Conservation (phyloP, 176 grass and related monocot genomes). For the Cenchrus purpureus region DNA sequence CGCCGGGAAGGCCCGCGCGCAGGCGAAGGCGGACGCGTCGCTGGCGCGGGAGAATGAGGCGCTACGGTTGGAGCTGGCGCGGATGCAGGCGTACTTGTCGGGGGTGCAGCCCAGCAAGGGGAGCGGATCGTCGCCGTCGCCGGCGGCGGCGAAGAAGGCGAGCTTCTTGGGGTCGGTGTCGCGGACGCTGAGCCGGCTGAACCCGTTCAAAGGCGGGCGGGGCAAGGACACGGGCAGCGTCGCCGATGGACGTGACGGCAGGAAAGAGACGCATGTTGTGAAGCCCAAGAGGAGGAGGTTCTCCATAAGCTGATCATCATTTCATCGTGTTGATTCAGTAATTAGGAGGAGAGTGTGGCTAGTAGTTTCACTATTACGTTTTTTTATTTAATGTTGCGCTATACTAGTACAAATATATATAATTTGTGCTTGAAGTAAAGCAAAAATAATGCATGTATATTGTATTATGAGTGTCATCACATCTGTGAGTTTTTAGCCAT, state of each 20-base stretch:
- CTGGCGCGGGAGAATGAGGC: constrained; percentile 81
- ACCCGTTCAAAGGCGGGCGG: constrained; percentile 74
- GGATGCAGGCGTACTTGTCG: constrained; percentile 65
- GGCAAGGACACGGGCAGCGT: constrained; percentile 67
- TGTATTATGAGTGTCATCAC: no score
- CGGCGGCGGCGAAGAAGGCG: constrained; percentile 50
- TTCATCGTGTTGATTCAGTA: background rate
- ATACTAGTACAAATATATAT: background rate
- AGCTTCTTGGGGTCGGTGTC: constrained; percentile 74
- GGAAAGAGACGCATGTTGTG: background rate
- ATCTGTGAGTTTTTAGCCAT: background rate
- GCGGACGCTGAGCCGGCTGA: constrained; percentile 69
- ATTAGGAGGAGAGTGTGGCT: background rate
- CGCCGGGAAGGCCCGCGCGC: constrained; percentile 17
- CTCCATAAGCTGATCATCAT: constrained; percentile 49
- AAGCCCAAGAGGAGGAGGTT: constrained; percentile 83
- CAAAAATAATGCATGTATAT: background rate
- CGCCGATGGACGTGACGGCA: background rate
- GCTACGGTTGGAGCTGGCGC: constrained; percentile 56
- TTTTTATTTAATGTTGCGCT: background rate
- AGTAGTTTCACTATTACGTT: background rate
- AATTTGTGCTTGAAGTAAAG: background rate
- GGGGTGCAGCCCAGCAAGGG: constrained; percentile 42
- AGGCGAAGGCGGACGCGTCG: constrained; percentile 57
- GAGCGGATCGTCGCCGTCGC: background rate